phyloP scores from a whole-genome alignment of 2,329 filamentous ascomycete species.

The Stylonectria norvegica region DNA sequence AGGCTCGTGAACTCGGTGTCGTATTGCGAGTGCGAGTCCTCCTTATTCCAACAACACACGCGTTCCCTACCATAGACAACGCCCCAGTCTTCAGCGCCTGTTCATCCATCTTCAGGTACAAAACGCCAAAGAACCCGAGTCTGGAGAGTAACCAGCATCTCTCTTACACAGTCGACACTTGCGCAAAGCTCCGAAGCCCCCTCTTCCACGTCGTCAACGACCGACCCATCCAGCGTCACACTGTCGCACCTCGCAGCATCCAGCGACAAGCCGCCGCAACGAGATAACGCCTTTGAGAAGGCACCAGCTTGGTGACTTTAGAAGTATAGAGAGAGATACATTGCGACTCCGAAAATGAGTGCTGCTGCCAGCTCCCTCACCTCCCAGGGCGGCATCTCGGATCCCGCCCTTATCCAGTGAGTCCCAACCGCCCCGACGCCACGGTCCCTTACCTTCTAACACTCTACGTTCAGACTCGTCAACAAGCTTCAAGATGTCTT shows the following conservation, averaged over 20 bases:
- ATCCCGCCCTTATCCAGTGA: conserved; percentile 64
- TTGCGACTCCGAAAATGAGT: conserved; percentile 30
- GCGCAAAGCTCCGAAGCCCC: neutral
- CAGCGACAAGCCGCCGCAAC: neutral
- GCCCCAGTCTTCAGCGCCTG: conserved; percentile 14
- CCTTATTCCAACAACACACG: conserved; percentile 29
- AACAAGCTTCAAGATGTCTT: conserved; percentile 99
- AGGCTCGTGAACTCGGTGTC: conserved; percentile 33
- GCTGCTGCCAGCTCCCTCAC: conserved; percentile 30
- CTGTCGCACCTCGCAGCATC: neutral
- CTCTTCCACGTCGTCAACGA: neutral
- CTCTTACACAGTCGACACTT: neutral
- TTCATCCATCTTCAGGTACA: conserved; percentile 1
- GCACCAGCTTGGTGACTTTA: conserved; percentile 10
- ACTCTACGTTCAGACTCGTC: conserved; percentile 61
- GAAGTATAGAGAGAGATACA: conserved; percentile 11
- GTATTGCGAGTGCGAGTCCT: conserved; percentile 31
- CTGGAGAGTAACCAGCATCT: neutral
- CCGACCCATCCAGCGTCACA: neutral
- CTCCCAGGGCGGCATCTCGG: conserved; percentile 58
- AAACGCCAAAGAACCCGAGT: neutral
- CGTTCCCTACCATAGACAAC: conserved; percentile 19
- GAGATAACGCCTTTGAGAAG: conserved; percentile 10
- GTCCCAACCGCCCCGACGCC: conserved; percentile 20
- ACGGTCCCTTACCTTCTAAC: conserved; percentile 19